Evolutionary conservation across 495 filamentous ascomycete species (phyloP).

Genomic region (Durotheca rogersii): DNA sequence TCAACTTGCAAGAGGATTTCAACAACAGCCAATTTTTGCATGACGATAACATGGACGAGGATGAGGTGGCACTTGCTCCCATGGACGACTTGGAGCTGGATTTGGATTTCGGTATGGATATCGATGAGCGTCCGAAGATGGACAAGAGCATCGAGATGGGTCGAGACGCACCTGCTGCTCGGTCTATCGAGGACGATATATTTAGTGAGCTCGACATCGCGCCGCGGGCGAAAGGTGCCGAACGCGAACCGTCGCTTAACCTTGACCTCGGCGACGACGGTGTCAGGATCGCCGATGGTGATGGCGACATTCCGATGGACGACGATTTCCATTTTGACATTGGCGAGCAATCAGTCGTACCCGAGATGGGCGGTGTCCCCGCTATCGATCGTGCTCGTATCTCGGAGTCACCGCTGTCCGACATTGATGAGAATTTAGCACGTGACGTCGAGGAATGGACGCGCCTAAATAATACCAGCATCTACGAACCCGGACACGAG

Average conservation of each 20-base stretch:
- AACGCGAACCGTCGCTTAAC: conserved; percentile 45
- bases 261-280: conserved; percentile 53
- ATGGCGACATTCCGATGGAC: conserved; percentile 63
- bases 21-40: conserved; percentile 68
- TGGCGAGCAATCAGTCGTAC: conserved; percentile 50
- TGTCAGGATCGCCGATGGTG: conserved; percentile 57
- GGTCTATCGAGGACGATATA: conserved; percentile 68
- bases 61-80: conserved; percentile 52
- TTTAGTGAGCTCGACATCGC: conserved; percentile 63
- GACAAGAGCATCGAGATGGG: conserved; percentile 80
- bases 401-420: conserved; percentile 69
- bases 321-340: conserved; percentile 57
- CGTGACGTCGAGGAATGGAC: conserved; percentile 57
- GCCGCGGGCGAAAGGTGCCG: conserved; percentile 47
- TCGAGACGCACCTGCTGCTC: conserved; percentile 70
- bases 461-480: conserved; percentile 52
- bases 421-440: conserved; percentile 59
- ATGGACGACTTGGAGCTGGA: conserved; percentile 57
- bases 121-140: conserved; percentile 48
- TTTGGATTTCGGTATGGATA: conserved; percentile 60
- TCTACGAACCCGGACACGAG: conserved; percentile 51
- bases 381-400: conserved; percentile 55
- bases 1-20: conserved; percentile 60
- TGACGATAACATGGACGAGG: conserved; percentile 58
- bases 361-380: conserved; percentile 40